A percentile compares a stretch with the other conserved stretches of the same genome.
Conservation (phyloP, 441 rosid species). For the Adansonia gregorii region DNA sequence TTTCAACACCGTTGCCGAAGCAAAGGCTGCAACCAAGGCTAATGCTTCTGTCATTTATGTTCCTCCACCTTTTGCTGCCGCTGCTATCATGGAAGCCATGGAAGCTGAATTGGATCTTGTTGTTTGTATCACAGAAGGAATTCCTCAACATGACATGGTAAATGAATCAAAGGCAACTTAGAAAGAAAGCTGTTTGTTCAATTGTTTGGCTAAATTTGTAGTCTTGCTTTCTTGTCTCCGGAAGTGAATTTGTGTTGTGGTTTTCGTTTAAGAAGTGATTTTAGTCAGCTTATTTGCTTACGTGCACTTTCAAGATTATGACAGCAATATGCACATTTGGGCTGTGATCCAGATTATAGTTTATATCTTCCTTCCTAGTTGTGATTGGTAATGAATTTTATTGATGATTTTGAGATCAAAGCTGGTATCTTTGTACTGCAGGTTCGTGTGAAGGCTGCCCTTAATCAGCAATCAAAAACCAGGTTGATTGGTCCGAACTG, state of each 20-base stretch:
- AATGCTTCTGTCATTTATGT: constrained; percentile 95
- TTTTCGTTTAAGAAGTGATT: constrained; percentile 2
- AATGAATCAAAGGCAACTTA: background rate
- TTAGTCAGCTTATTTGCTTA: background rate
- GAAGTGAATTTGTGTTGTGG: background rate
- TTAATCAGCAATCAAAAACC: constrained; percentile 84
- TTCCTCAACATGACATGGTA: constrained; percentile 99
- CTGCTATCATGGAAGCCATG: constrained; percentile 93
- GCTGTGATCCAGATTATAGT: background rate
- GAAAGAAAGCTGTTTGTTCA: background rate
- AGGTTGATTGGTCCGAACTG: constrained; percentile 89
- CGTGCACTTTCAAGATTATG: background rate
- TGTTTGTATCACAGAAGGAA: constrained; percentile 96
- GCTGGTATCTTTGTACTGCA: constrained; percentile 29
- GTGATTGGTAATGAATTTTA: constrained; percentile 2
- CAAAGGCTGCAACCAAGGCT: constrained; percentile 90
- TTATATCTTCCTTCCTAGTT: constrained; percentile 9
- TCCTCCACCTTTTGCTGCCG: constrained; percentile 95
- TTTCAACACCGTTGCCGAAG: constrained; percentile 93
- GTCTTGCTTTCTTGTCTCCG: background rate
- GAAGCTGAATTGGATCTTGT: constrained; percentile 91
- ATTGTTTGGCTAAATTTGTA: constrained; percentile 10
- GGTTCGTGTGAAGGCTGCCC: constrained; percentile 93
- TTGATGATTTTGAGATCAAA: background rate
- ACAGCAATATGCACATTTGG: background rate